Evolutionary conservation across 1,139 yeast species (phyloP), one percentile per base, ranked within the genome.

Genomic region (Blastobotrys ciferrii): DNA sequence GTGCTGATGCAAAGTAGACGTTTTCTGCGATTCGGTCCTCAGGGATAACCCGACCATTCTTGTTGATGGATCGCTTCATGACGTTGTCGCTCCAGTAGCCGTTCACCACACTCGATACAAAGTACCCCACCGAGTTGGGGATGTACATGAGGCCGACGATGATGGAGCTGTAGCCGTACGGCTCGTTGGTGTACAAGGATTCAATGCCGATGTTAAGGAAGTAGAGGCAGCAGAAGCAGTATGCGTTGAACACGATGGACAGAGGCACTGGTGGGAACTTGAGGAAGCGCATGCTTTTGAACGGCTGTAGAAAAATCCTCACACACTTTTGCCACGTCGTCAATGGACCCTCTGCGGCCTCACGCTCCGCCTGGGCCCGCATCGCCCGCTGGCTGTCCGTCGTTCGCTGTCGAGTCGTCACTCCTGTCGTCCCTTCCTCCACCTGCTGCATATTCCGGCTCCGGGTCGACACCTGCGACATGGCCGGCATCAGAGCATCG

Each of bases 1-100:
- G 58, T 0, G 74, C 63, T 2, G 84, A 81, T 0, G 95, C 92
- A 15, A 77, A 60, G 19, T 81, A 78, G 13, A 87, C 77, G 60
- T 87, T 87, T 73, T 84, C 82, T 1, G 92, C 85, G 15, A 87
- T 73, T 55, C 96, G 73, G 1, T 91, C 81, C 62, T 88, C 96
- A 0, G 96, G 94, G 2, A 78, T 77, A 40, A 76, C 77, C 1
- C 92, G 92, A 54, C 84, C 77, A 54, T 82, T 79, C 47, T 70
- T 72, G 38, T 68, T 65, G 44, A 81, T 81, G 56, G 82, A 80
- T 23, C 74, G 71, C 44, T 69, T 72, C 43, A 87, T 68, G 38
- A 86, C 68, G 33, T 68, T 63, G 65, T 88, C 96, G 50, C 82
- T 82, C 86, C 92, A 87, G 54, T 76, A 74, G 1, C 96, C 96